Conservation (phyloP, 345 rosid genomes). For the Erucastrum elatum region DNA sequence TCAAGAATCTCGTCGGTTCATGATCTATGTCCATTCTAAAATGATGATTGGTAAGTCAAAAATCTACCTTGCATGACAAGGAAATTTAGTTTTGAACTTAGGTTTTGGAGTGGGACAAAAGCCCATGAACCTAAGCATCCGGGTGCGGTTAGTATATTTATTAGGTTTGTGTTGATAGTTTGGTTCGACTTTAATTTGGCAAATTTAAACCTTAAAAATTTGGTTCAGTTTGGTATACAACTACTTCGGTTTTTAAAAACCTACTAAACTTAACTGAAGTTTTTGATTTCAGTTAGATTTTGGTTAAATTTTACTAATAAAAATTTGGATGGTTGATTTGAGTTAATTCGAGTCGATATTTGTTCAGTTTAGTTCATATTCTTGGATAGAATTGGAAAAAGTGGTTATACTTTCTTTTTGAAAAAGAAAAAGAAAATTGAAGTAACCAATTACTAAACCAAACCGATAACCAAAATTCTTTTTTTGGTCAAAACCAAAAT, state of each 20-base stretch:
- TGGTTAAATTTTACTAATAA: not conserved
- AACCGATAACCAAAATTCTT: too few relatives aligned
- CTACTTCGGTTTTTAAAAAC: not conserved
- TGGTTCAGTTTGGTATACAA: not conserved
- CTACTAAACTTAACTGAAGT: not conserved
- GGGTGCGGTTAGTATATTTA: not conserved
- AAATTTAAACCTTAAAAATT: not conserved
- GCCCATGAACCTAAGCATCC: not conserved
- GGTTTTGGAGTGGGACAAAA: not conserved
- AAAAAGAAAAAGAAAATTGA: too few relatives aligned
- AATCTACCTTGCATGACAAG: constrained; percentile 2
- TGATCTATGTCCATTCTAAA: constrained; percentile 88
- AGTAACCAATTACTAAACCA: too few relatives aligned
- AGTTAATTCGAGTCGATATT: too few relatives aligned
- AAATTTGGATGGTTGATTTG: too few relatives aligned
- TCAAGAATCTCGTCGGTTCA: constrained; percentile 72
- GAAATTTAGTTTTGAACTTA: not conserved
- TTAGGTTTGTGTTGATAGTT: not conserved
- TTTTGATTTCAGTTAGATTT: too few relatives aligned
- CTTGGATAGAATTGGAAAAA: not conserved
- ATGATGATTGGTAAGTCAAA: constrained; percentile 72
- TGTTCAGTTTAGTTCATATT: not conserved
- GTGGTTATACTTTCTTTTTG: too few relatives aligned
- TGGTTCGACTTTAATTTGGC: not conserved
- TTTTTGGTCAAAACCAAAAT: too few relatives aligned